Conservation (phyloP, 148 eudicot species). For the Camellia sinensis region DNA sequence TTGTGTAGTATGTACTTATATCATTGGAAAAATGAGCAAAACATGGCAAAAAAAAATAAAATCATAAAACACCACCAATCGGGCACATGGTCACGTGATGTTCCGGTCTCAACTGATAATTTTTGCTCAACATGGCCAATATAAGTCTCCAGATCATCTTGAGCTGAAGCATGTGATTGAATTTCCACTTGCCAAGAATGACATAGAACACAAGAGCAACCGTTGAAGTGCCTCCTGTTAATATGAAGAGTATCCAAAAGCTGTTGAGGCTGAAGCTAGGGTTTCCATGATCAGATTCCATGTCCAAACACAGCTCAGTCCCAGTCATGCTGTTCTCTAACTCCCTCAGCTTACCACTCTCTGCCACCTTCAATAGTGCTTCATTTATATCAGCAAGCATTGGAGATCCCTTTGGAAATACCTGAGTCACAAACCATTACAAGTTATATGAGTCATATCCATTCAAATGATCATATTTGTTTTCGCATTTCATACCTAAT, state of each 20-base stretch:
- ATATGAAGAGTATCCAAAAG: conserved; percentile 25
- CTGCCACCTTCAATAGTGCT: conserved; percentile 16
- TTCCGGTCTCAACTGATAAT: too few species aligned
- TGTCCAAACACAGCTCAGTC: conserved; percentile 22
- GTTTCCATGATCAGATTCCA: neutral
- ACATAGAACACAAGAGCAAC: conserved; percentile 12
- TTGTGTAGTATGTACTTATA: too few species aligned
- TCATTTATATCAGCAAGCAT: conserved; percentile 20
- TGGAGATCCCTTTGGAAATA: conserved; percentile 27
- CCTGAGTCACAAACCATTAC: neutral
- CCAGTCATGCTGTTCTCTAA: conserved; percentile 11
- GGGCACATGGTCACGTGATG: too few species aligned
- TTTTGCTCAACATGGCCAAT: neutral
- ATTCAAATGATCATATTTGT: too few species aligned
- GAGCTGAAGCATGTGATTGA: too few species aligned
- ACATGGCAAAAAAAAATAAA: too few species aligned
- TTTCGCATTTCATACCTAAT: too few species aligned
- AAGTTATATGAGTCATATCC: too few species aligned
- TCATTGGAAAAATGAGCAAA: too few species aligned
- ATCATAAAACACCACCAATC: too few species aligned
- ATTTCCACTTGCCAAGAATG: neutral
- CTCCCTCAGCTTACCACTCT: conserved; percentile 10
- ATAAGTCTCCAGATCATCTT: neutral
- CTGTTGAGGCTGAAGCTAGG: conserved; percentile 23
- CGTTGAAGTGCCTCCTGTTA: conserved; percentile 24